These are phyloP conservation scores for Mortierella sp. DNA, from an alignment of 371 early-diverging fungal genomes.

Conservation along the genomic window DNA sequence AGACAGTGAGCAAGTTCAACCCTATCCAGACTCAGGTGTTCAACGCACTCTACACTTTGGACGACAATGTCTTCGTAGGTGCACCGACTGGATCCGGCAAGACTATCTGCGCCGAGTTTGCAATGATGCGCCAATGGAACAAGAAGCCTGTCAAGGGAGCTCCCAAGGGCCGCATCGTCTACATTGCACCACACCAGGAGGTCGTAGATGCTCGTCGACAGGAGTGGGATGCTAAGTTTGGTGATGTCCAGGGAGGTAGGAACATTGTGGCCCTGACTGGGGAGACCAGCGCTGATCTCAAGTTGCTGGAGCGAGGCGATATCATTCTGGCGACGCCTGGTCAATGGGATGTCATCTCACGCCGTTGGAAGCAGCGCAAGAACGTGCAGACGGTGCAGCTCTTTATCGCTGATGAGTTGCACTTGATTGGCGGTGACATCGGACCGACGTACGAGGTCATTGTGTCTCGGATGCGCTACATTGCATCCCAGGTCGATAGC, in stretches of 20 bases:
- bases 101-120: conserved; percentile 97
- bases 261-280: conserved; percentile 93
- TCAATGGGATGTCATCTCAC: conserved; percentile 98
- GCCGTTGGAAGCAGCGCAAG: conserved; percentile 95
- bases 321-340: conserved; percentile 95
- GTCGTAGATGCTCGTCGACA: conserved; percentile 94
- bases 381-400: conserved; percentile 91
- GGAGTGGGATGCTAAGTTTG: conserved; percentile 90
- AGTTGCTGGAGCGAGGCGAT: conserved; percentile 88
- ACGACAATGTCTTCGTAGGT: conserved; percentile 94
- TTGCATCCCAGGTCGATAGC: conserved; percentile 83
- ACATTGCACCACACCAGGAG: conserved; percentile 98
- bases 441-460: conserved; percentile 94
- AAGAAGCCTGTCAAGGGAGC: conserved; percentile 57
- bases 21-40: conserved; percentile 98
- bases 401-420: conserved; percentile 97
- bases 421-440: conserved; percentile 88
- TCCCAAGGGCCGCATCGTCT: conserved; percentile 78
- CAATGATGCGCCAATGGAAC: conserved; percentile 88
- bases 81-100: conserved; percentile 98
- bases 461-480: conserved; percentile 93
- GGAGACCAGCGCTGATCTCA: conserved; percentile 92
- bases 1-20: conserved; percentile 85
- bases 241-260: conserved; percentile 83
- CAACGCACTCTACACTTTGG: conserved; percentile 88